Evolutionary conservation across 768 basidiomycete species (phyloP), one percentile per base, ranked within the genome.

Genomic region (Trametes maxima): DNA sequence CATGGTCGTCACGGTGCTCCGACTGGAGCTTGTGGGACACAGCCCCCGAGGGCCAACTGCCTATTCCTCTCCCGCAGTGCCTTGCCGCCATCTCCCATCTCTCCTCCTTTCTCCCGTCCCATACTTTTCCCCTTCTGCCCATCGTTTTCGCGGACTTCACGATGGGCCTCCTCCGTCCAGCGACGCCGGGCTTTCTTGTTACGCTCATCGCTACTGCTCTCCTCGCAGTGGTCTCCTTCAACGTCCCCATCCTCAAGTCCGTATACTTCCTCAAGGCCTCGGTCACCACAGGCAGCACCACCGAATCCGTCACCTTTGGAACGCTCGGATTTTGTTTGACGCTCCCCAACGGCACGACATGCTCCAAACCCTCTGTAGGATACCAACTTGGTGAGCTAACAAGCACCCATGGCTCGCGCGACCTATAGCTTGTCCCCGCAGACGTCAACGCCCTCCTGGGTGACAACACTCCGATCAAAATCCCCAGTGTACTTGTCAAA

Each of bases 321-420:
- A 92, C 92, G 0, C 76, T 97, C 53, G 96, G 96, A 0, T 98
- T 94, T 69, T 99, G 96, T 72, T 52, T 88, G 11, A 77, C 87
- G 52, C 65, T 88, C 17, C 68, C 72, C 1, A 77, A 80, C 25
- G 78, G 78, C 10, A 85, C 81, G 7, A 89, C 79, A 5, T 98
- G 96, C 76, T 90, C 91, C 12, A 87, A 78, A 25, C 86, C 94
- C 0, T 81, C 84, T 2, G 82, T 98, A 21, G 96, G 96, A 45
- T 98, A 98, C 72, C 74, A 92, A 66, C 85, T 98, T 56, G 82
- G 95, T 95, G 70, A 74, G 89, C 40, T 22, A 1, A 14, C 28
- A 17, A 17, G 2, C 16, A 22, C 5, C 44, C 46, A 12, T 25
- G 16, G 48, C 47, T 44, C 54, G 19, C 46, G 13, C 37, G 17